Percentiles rank a stretch among this genome's conserved stretches.
Evolutionary conservation across 768 basidiomycete genomes (phyloP).

Genomic region (Lentinula edodes): DNA sequence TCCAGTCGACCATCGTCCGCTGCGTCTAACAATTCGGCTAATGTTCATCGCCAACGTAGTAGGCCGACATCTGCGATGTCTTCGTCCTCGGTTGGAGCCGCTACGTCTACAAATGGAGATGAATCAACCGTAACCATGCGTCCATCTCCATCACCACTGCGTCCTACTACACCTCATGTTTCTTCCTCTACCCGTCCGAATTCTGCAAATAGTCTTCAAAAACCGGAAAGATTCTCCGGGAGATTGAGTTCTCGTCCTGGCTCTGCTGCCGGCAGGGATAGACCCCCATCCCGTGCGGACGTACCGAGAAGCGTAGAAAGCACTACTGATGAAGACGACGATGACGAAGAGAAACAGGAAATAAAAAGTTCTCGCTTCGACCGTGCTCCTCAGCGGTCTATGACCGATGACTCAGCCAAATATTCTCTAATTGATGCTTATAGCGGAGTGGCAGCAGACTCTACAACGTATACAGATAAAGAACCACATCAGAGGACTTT

Average conservation of each 20-base stretch:
- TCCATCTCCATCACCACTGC: conserved; percentile 27
- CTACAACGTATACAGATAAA: not conserved
- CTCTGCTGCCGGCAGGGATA: conserved; percentile 29
- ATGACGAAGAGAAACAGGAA: conserved; percentile 33
- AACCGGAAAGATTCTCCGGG: not conserved
- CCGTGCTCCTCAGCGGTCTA: conserved; percentile 12
- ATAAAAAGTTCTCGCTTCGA: not conserved
- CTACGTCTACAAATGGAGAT: conserved; percentile 23
- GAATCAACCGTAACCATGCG: conserved; percentile 38
- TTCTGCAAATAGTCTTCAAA: conserved; percentile 17
- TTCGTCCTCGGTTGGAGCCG: conserved; percentile 27
- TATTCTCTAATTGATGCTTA: conserved; percentile 2
- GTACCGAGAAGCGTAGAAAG: conserved; percentile 72
- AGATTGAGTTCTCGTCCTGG: not conserved
- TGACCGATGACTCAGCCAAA: not conserved
- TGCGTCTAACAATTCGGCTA: not conserved
- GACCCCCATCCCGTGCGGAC: conserved; percentile 57
- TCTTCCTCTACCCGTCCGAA: not conserved
- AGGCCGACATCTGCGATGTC: conserved; percentile 21
- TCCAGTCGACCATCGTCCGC: conserved; percentile 6
- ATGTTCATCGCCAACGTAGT: not conserved
- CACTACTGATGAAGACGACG: conserved; percentile 66
- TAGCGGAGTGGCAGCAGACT: not conserved
- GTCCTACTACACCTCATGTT: conserved; percentile 7
- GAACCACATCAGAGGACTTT: not conserved